phyloP scores from a whole-genome alignment of 1,284 basidiomycete species.

The Fistulina hepatica region DNA sequence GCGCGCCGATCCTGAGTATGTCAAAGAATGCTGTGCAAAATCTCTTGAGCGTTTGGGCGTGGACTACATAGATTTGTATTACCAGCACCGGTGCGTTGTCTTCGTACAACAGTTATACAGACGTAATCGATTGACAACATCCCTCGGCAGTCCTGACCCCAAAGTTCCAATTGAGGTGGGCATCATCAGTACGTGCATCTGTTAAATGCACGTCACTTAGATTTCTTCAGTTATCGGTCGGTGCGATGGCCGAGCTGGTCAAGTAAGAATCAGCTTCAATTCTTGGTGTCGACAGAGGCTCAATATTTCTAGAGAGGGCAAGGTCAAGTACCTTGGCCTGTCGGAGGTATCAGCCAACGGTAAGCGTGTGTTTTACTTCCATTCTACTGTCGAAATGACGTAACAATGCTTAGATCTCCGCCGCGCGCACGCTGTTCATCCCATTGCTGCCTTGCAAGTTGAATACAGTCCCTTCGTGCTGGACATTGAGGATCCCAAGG shows the following conservation, averaged over 20 bases:
- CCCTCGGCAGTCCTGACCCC: neutral
- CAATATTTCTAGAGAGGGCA: neutral
- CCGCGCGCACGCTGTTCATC: constrained; percentile 38
- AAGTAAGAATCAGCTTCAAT: constrained; percentile 21
- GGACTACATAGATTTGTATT: constrained; percentile 25
- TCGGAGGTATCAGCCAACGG: neutral
- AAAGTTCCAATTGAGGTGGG: neutral
- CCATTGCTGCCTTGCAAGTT: constrained; percentile 39
- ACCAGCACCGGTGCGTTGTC: constrained; percentile 19
- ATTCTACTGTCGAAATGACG: neutral
- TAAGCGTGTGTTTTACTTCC: neutral
- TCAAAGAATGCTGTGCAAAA: constrained; percentile 19
- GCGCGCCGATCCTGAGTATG: constrained; percentile 26
- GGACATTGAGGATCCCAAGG: constrained; percentile 31
- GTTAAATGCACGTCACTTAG: constrained; percentile 10
- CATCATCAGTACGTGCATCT: neutral
- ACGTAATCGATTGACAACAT: neutral
- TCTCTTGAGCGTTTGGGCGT: constrained; percentile 25
- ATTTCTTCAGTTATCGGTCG: constrained; percentile 29
- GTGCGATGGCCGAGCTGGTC: constrained; percentile 34
- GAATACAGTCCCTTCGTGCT: constrained; percentile 43
- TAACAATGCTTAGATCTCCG: constrained; percentile 38
- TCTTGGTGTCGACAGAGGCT: neutral
- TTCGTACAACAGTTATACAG: neutral
- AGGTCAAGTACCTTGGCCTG: constrained; percentile 4